Evolutionary conservation across 1,284 basidiomycete genomes (phyloP), one percentile per base, ranked within the genome.

Genomic region (Agaricales sp.): DNA sequence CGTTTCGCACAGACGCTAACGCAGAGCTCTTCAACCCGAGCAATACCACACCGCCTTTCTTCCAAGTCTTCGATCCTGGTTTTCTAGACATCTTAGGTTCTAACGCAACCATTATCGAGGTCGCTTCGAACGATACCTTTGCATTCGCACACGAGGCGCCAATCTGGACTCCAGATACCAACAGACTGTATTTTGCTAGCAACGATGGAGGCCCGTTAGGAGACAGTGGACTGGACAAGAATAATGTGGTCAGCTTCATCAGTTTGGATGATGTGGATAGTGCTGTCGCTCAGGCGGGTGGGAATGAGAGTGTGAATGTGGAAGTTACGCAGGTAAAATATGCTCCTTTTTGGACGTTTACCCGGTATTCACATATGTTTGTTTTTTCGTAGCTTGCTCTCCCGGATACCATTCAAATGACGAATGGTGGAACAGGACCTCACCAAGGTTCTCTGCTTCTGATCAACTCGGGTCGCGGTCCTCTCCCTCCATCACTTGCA

Each of bases 101-200:
- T 4, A 64, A 67, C 35, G 75, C 86, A 2, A 73, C 74, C 0
- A 72, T 88, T 45, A 71, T 71, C 3, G 62, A 74, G 51, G 71
- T 89, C 19, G 76, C 79, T 0, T 71, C 71, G 1, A 75, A 78
- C 53, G 65, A 70, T 1, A 73, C 73, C 14, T 84, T 76, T 58
- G 77, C 81, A 0, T 77, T 86, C 54, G 85, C 84, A 19, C 86
- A 88, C 56, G 86, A 89, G 62, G 86, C 84, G 1, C 80, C 79
- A 0, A 71, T 86, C 1, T 87, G 79, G 63, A 63, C 74, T 8
- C 66, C 77, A 1, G 67, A 65, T 13, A 80, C 77, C 13, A 74
- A 86, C 54, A 74, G 80, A 51, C 65, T 87, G 3, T 76, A 70
- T 50, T 65, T 67, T 46, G 21, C 49, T 12, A 61, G 59, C 39